Evolutionary conservation across 306 rosid species (phyloP).

Genomic region (Crotalaria pallida): DNA sequence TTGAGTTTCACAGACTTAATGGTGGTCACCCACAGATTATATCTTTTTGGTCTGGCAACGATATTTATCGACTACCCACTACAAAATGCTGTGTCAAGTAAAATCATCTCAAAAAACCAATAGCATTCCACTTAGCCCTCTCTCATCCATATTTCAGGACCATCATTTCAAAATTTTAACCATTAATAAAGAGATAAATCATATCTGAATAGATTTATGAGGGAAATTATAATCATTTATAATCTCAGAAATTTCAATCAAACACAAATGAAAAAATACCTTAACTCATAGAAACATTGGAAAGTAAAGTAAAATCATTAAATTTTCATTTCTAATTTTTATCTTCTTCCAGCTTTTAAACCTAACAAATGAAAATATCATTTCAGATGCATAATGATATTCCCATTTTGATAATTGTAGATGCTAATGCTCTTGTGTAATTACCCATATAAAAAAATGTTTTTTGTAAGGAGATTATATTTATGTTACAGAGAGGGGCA

Average conservation of each 20-base stretch:
- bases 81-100: neutral
- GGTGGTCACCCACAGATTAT: neutral
- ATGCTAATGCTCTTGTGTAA: neutral
- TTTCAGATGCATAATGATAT: neutral
- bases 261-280: neutral
- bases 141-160: neutral
- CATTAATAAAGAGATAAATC: neutral
- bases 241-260: neutral
- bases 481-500: neutral
- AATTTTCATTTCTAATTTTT: neutral
- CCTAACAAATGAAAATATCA: conserved; percentile 4
- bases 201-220: neutral
- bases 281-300: neutral
- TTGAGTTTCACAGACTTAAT: neutral
- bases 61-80: neutral
- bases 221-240: neutral
- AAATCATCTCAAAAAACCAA: neutral
- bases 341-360: conserved; percentile 11
- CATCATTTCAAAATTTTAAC: neutral
- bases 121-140: neutral
- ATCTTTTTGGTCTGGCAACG: neutral
- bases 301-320: conserved; percentile 3
- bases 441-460: neutral
- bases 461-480: neutral
- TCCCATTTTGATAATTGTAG: neutral